A percentile compares a stretch with the other conserved stretches of the same genome.
Conservation (phyloP, 176 grass and related monocot genomes). For the Metroxylon sagu region DNA sequence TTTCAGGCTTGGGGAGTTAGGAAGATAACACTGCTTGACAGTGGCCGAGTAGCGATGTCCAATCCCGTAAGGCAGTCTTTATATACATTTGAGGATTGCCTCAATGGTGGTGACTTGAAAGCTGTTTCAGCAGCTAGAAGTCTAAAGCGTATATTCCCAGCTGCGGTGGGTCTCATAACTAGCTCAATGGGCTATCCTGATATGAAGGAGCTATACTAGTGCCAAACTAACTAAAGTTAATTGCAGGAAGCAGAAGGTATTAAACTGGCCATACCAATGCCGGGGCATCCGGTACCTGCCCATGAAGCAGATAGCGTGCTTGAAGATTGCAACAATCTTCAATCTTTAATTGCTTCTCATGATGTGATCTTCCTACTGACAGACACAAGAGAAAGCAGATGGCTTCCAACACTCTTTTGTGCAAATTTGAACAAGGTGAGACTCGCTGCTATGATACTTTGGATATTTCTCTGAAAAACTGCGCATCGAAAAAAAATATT, state of each 20-base stretch:
- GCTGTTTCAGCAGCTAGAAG: conserved; percentile 55
- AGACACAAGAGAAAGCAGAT: conserved; percentile 93
- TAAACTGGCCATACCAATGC: conserved; percentile 83
- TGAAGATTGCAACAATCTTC: conserved; percentile 48
- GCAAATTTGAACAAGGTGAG: conserved; percentile 67
- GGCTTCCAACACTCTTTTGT: conserved; percentile 86
- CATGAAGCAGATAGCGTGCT: conserved; percentile 48
- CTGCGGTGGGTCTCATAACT: conserved; percentile 39
- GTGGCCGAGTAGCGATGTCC: conserved; percentile 46
- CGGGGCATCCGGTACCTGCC: conserved; percentile 71
- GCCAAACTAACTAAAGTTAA: conserved; percentile 6
- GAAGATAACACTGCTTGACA: conserved; percentile 73
- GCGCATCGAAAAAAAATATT: background rate
- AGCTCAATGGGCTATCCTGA: too few species aligned
- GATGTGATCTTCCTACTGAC: conserved; percentile 86
- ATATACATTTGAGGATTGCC: conserved; percentile 66
- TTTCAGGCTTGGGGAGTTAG: conserved; percentile 89
- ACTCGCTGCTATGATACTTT: background rate
- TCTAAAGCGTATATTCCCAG: conserved; percentile 73
- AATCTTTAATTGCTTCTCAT: conserved; percentile 61
- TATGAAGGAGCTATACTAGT: background rate
- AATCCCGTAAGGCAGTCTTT: conserved; percentile 83
- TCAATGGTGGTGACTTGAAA: conserved; percentile 63
- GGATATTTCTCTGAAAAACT: background rate
- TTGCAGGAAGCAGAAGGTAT: conserved; percentile 73